Evolutionary conservation across 2,329 filamentous ascomycete genomes (phyloP).

Genomic region (Fusarium chuoi): DNA sequence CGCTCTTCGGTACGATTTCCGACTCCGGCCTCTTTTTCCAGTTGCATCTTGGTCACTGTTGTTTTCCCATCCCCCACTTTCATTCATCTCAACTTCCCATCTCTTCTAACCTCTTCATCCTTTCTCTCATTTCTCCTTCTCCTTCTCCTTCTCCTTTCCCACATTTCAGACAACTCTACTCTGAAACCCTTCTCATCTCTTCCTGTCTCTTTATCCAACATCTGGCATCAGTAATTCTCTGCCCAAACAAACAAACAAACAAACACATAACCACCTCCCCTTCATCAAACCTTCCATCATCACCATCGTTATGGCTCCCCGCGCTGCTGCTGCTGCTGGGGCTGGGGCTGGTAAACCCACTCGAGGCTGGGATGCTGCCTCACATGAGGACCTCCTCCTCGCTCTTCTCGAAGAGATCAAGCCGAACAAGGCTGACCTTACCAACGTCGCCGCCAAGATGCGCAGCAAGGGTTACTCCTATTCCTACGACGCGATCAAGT

Average conservation of each 20-base stretch:
- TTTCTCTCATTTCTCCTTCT: not conserved
- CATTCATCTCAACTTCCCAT: not conserved
- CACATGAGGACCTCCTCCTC: slow-evolving; percentile 54
- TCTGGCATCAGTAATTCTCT: not conserved
- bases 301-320: slow-evolving; percentile 5
- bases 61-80: not conserved
- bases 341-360: slow-evolving; percentile 31
- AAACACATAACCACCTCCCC: not conserved
- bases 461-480: slow-evolving; percentile 52
- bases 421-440: slow-evolving; percentile 49
- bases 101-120: not conserved
- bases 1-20: slow-evolving; percentile 53
- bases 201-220: not conserved
- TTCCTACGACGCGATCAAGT: slow-evolving; percentile 54
- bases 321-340: slow-evolving; percentile 23
- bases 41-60: not conserved
- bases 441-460: slow-evolving; percentile 47
- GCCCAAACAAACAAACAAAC: not conserved
- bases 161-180: not conserved
- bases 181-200: not conserved
- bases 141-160: not conserved
- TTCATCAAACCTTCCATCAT: not conserved
- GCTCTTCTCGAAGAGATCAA: slow-evolving; percentile 51
- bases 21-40: slow-evolving; percentile 1
- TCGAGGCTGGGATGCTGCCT: slow-evolving; percentile 50